Conservation (phyloP, 768 basidiomycete genomes). For the Auricularia auricula-judae region DNA sequence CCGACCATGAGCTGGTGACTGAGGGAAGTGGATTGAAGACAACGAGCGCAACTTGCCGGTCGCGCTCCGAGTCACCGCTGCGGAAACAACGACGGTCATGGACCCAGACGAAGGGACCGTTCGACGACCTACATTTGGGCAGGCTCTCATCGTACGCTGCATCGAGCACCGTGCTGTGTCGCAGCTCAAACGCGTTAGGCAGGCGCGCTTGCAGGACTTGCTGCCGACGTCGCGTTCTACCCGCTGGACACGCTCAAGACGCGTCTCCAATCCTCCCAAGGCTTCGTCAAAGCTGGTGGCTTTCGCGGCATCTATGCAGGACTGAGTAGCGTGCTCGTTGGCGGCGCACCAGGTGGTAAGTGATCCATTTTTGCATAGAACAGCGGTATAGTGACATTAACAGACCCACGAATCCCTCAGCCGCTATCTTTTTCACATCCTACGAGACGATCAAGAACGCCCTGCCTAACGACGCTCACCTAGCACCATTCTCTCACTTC, state of each 20-base stretch:
- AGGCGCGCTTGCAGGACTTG: slow-evolving; percentile 83
- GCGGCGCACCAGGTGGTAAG: slow-evolving; percentile 90
- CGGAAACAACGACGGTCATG: neutral
- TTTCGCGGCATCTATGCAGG: slow-evolving; percentile 89
- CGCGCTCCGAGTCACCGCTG: too few relatives aligned
- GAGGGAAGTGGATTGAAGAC: neutral
- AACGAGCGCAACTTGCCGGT: neutral
- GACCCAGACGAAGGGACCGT: neutral
- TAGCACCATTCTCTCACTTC: slow-evolving; percentile 40
- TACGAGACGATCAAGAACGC: slow-evolving; percentile 80
- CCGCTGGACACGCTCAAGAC: slow-evolving; percentile 97
- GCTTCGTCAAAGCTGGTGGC: slow-evolving; percentile 77
- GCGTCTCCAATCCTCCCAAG: slow-evolving; percentile 78
- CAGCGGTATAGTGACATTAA: neutral
- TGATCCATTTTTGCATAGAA: slow-evolving; percentile 6
- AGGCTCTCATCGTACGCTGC: neutral
- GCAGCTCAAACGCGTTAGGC: slow-evolving; percentile 33
- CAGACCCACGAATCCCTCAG: slow-evolving; percentile 27
- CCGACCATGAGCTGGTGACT: too few relatives aligned
- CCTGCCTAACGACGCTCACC: slow-evolving; percentile 49
- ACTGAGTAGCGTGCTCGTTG: slow-evolving; percentile 86
- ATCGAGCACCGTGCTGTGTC: neutral
- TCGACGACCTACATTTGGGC: neutral
- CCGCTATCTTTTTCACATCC: slow-evolving; percentile 88
- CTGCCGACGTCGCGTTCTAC: slow-evolving; percentile 93